Evolutionary conservation across 805 yeast species (phyloP).

Genomic region (Candida cerambycidarum): DNA sequence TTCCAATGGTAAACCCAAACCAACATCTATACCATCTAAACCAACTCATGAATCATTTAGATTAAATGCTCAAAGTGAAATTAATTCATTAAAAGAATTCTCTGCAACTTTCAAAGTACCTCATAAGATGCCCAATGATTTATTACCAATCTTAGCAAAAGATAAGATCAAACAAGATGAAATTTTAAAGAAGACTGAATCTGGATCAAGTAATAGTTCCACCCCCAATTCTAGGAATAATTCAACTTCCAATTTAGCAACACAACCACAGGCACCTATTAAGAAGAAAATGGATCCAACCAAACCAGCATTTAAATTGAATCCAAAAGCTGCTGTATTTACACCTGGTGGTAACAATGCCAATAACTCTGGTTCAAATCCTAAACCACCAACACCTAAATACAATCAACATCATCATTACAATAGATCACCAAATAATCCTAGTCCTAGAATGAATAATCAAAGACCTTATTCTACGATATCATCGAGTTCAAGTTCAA

Average conservation of each 20-base stretch:
- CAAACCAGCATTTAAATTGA: slow-evolving; percentile 66
- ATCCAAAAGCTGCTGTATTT: slow-evolving; percentile 67
- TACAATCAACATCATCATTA: slow-evolving; percentile 19
- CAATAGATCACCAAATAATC: slow-evolving; percentile 24
- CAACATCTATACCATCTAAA: slow-evolving; percentile 35
- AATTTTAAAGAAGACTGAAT: slow-evolving; percentile 39
- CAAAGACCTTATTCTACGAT: slow-evolving; percentile 32
- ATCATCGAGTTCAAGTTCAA: slow-evolving; percentile 16
- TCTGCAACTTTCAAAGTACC: slow-evolving; percentile 80
- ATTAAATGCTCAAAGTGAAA: slow-evolving; percentile 57
- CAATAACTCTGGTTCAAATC: neutral
- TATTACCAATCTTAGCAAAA: slow-evolving; percentile 68
- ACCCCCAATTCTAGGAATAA: slow-evolving; percentile 3
- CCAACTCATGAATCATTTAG: slow-evolving; percentile 37
- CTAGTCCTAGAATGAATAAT: slow-evolving; percentile 33
- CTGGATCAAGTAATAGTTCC: slow-evolving; percentile 5
- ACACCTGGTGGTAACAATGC: slow-evolving; percentile 42
- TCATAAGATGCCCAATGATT: slow-evolving; percentile 56
- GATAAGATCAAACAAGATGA: slow-evolving; percentile 66
- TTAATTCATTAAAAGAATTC: slow-evolving; percentile 71
- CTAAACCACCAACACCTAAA: slow-evolving; percentile 4
- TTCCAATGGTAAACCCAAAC: slow-evolving; percentile 17
- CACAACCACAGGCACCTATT: slow-evolving; percentile 11
- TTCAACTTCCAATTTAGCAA: slow-evolving; percentile 12
- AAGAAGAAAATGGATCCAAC: slow-evolving; percentile 55